Base-by-base conservation (phyloP, 768 basidiomycete genomes). In the Tricholoma saponaceum region DNA sequence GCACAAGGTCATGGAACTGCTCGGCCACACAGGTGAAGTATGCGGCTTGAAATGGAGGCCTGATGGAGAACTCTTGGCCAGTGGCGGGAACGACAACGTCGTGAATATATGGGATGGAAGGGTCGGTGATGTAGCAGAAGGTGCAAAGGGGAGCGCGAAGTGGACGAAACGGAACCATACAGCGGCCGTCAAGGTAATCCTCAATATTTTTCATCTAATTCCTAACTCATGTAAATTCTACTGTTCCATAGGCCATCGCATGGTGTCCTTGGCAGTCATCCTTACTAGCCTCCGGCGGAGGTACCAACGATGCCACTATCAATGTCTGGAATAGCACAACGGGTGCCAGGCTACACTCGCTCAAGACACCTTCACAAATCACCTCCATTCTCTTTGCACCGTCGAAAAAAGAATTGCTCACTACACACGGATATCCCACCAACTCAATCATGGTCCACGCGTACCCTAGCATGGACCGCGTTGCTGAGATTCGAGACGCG, bases 201-300 rank as follows among this genome's bases (percentile, higher is more conserved):
- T n/a, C 16, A 14, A 18, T 9, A 9, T 14, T 46, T 5, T n/a
- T 22, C 5, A 60, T 44, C 33, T 13, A 35, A n/a, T n/a, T 20
- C 9, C 5, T 32, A 56, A 22, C 6, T 47, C 46, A n/a, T 51
- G 20, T 10, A 52, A 13, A 30, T 55, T 46, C n/a, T 16, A 58
- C 49, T 54, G 35, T 9, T 26, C 32, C 33, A n/a, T 61, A 94
- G 92, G 95, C 95, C 1, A 76, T 99, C 55, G 93, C 94, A 0
- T 99, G 97, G 94, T 96, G 93, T 61, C 94, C 96, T 0, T 98
- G 97, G 97, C 91, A 95, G 72, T 83, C 88, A 0, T 87, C 89
- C 2, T 79, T 98, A 16, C 83, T 98, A 52, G 95, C 96, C 2
- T 86, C 90, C 0, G 97, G 97, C 0, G 96, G 97, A 0, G 97